Evolutionary conservation across 352 stramenopile species (phyloP), one percentile per base, ranked within the genome.

Genomic region (Phytopythium aichiense): DNA sequence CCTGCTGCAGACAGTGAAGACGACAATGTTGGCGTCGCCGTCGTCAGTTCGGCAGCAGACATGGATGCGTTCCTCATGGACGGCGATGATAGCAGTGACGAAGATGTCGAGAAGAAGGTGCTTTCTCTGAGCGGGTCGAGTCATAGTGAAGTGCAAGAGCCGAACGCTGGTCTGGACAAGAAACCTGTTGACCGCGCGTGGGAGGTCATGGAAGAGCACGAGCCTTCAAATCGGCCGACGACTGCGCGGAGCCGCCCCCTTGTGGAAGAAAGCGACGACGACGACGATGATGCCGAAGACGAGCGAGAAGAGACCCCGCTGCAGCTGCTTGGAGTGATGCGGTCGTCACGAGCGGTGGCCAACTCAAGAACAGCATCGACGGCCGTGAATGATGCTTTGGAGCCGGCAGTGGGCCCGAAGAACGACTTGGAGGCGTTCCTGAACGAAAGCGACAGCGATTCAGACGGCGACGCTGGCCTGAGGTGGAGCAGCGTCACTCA

Each of bases 391-490:
- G 54, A 56, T 16, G 28, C 23, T 22, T 15, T 15, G 7, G n/a
- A 33, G 2, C 42, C 60, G 31, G 63, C 22, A 46, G 57, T 69
- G 51, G 37, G 58, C 45, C 35, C 61, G 16, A 68, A 48, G 7
- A 80, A 83, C 52, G 74, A 82, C 12, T 67, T 91, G 4, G 81
- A 88, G 37, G 72, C 63, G 4, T 91, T 91, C 65, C 68, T 91
- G 38, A 88, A 83, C 38, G 77, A 85, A 61, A 87, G 74, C 42
- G 76, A 77, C 8, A 93, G 81, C 31, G 81, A 87, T 28, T 75
- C 64, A 0, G 78, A 88, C 0, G 53, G 70, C 9, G 54, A 52
- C 15, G 52, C 46, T 28, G 45, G 58, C 25, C 46, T 25, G 22
- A 55, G 16, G 56, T 64, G 46, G 20, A 28, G 23, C 22, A 51